These are phyloP conservation scores for Rhynchospora breviuscula DNA, from an alignment of 176 grass and related monocot species.

Conservation along the genomic window DNA sequence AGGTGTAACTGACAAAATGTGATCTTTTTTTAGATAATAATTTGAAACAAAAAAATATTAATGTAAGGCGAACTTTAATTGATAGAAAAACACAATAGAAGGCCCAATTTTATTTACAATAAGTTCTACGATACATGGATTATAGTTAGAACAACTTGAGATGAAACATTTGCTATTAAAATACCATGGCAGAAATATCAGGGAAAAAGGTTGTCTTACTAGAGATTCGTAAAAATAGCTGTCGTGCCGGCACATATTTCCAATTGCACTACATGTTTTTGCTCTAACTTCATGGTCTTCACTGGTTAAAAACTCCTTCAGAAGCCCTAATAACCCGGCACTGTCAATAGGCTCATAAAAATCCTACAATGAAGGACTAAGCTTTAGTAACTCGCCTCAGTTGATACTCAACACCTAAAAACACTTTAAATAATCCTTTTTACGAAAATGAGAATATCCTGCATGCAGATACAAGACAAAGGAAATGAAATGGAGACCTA, in stretches of 20 bases:
- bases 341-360: constrained; percentile 82
- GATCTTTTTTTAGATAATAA: background rate
- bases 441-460: background rate
- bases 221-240: constrained; percentile 81
- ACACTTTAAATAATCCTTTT: background rate
- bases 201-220: constrained; percentile 43
- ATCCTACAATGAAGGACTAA: constrained; percentile 40
- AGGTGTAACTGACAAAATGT: background rate
- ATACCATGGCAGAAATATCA: background rate
- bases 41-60: background rate
- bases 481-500: background rate
- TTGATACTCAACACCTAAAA: background rate
- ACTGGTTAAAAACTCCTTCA: constrained; percentile 57
- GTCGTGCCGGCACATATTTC: constrained; percentile 94
- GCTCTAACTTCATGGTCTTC: constrained; percentile 85
- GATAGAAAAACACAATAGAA: constrained; percentile 2
- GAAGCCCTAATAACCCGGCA: constrained; percentile 56
- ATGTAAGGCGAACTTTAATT: background rate
- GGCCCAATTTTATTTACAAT: background rate
- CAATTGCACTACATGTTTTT: constrained; percentile 96
- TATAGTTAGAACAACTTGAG: background rate
- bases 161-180: background rate
- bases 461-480: background rate
- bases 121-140: background rate
- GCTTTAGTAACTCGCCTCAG: background rate